phyloP scores from a whole-genome alignment of 257 asterid species.

The Plectranthus barbatus region DNA sequence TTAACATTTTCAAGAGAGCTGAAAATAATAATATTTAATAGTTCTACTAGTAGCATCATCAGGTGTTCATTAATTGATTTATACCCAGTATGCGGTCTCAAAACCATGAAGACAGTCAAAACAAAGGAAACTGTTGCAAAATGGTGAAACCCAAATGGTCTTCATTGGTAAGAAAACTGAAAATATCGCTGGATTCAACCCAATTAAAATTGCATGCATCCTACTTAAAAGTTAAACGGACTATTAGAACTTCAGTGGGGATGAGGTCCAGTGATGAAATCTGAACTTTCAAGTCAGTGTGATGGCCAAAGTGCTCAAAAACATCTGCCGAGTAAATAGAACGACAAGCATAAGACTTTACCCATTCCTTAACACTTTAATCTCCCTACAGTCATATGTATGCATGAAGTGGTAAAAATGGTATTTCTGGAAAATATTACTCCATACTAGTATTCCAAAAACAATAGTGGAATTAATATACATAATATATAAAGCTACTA shows the following conservation, averaged over 20 bases:
- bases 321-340: too few species aligned
- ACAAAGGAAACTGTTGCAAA: not conserved
- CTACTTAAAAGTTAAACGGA: not conserved
- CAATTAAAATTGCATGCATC: not conserved
- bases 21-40: not conserved
- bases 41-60: not conserved
- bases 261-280: not conserved
- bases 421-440: not conserved
- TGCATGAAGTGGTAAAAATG: too few species aligned
- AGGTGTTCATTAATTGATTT: not conserved
- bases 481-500: too few species aligned
- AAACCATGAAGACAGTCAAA: not conserved
- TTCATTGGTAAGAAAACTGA: not conserved
- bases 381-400: not conserved
- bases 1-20: not conserved
- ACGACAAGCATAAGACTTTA: not conserved
- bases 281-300: not conserved
- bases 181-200: not conserved
- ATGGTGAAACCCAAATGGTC: not conserved
- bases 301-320: too few species aligned
- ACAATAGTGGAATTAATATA: not conserved
- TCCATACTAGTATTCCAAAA: not conserved
- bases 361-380: not conserved
- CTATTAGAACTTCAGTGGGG: not conserved
- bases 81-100: not conserved